Evolutionary conservation across 345 rosid species (phyloP).

Genomic region (Adansonia digitata): DNA sequence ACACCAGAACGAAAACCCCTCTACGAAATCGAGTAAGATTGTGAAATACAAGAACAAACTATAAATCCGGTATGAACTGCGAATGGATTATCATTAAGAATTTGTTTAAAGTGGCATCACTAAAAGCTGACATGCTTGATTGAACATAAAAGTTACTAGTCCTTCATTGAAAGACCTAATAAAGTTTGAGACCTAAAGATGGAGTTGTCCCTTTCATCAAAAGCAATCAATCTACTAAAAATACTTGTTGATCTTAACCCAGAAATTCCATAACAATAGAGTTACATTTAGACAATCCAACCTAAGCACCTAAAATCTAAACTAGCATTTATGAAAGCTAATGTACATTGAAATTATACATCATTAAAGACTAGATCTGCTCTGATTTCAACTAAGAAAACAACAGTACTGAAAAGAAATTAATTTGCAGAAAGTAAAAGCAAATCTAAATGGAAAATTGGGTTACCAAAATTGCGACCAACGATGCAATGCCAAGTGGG

Average conservation of each 20-base stretch:
- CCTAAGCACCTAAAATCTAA: neutral
- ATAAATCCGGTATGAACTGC: neutral
- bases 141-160: neutral
- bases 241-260: neutral
- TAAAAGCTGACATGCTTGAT: neutral
- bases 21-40: neutral
- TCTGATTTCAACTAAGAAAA: too few species aligned
- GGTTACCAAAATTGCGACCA: conserved; percentile 93
- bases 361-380: neutral
- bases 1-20: neutral
- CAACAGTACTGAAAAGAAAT: conserved; percentile 12
- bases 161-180: neutral
- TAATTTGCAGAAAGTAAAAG: too few species aligned
- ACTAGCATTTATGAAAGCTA: neutral
- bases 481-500: conserved; percentile 99
- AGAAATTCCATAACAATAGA: neutral
- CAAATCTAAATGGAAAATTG: conserved; percentile 6
- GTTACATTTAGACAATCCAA: neutral
- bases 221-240: neutral
- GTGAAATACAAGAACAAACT: neutral
- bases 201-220: neutral
- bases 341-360: neutral
- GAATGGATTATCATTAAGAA: neutral
- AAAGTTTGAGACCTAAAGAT: neutral
- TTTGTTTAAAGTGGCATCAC: neutral